Evolutionary conservation across 2,329 filamentous ascomycete species (phyloP).

Genomic region (Pseudogymnoascus sp.): DNA sequence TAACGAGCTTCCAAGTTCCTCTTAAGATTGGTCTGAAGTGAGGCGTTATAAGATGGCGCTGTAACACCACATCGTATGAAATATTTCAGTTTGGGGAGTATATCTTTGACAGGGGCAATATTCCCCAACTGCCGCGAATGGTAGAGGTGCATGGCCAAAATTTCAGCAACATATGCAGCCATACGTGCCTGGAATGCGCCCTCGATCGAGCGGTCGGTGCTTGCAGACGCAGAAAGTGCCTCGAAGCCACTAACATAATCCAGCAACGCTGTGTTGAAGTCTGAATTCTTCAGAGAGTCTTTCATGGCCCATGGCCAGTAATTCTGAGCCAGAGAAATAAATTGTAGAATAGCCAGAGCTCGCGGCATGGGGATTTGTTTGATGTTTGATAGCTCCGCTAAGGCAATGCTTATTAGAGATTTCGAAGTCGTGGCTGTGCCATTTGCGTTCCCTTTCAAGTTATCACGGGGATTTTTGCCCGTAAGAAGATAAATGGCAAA

Average conservation of each 20-base stretch:
- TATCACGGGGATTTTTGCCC: slow-evolving; percentile 73
- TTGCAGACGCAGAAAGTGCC: slow-evolving; percentile 43
- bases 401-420: slow-evolving; percentile 66
- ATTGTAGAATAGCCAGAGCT: slow-evolving; percentile 71
- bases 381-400: slow-evolving; percentile 62
- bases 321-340: slow-evolving; percentile 81
- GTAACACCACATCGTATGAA: slow-evolving; percentile 69
- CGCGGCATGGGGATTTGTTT: slow-evolving; percentile 55
- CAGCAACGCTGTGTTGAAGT: slow-evolving; percentile 65
- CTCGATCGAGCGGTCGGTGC: slow-evolving; percentile 38
- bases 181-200: slow-evolving; percentile 57
- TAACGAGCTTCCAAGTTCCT: slow-evolving; percentile 79
- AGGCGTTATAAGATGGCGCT: slow-evolving; percentile 78
- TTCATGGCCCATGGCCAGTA: slow-evolving; percentile 94
- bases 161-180: slow-evolving; percentile 76
- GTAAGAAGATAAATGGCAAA: slow-evolving; percentile 90
- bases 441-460: slow-evolving; percentile 46
- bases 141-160: slow-evolving; percentile 85
- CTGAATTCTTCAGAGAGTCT: slow-evolving; percentile 63
- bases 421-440: slow-evolving; percentile 41
- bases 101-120: slow-evolving; percentile 55
- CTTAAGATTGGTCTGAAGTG: slow-evolving; percentile 75
- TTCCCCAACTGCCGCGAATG: slow-evolving; percentile 71
- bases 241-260: slow-evolving; percentile 57
- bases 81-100: slow-evolving; percentile 71